Conservation (phyloP, 2,329 filamentous ascomycete genomes). For the Aspergillus brunneoviolaceus region DNA sequence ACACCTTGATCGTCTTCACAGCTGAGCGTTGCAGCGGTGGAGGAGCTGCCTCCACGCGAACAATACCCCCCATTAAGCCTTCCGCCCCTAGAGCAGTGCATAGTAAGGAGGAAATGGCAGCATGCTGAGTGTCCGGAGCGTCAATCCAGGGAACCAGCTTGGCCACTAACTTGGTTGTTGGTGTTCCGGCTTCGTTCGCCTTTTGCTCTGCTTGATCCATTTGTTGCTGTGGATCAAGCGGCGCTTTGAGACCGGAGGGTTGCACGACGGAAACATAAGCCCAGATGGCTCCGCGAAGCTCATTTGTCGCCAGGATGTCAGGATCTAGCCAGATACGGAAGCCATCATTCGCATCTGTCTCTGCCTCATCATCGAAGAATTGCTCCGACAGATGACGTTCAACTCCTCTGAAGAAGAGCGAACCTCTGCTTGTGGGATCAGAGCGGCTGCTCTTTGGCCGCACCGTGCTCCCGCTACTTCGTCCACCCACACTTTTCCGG, state of each 20-base stretch:
- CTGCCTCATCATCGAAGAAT: constrained; percentile 72
- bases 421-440: constrained; percentile 57
- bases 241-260: constrained; percentile 72
- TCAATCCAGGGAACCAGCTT: constrained; percentile 78
- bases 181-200: constrained; percentile 55
- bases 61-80: constrained; percentile 77
- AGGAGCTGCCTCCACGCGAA: constrained; percentile 82
- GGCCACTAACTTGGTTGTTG: constrained; percentile 70
- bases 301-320: constrained; percentile 69
- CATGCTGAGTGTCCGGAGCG: constrained; percentile 76
- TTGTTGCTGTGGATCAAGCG: constrained; percentile 67
- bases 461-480: constrained; percentile 71
- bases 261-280: constrained; percentile 83
- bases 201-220: constrained; percentile 66
- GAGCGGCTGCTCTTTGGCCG: constrained; percentile 58
- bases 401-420: constrained; percentile 75
- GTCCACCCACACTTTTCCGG: constrained; percentile 67
- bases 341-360: constrained; percentile 55
- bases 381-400: constrained; percentile 68
- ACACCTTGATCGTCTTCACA: constrained; percentile 70
- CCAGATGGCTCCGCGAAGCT: constrained; percentile 73
- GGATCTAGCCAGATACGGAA: constrained; percentile 83
- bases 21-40: constrained; percentile 66
- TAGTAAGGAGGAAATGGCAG: constrained; percentile 73
- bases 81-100: constrained; percentile 71